Base-by-base conservation (phyloP, 2,329 filamentous ascomycete species). In the Paraphaeosphaeria sporulosa region DNA sequence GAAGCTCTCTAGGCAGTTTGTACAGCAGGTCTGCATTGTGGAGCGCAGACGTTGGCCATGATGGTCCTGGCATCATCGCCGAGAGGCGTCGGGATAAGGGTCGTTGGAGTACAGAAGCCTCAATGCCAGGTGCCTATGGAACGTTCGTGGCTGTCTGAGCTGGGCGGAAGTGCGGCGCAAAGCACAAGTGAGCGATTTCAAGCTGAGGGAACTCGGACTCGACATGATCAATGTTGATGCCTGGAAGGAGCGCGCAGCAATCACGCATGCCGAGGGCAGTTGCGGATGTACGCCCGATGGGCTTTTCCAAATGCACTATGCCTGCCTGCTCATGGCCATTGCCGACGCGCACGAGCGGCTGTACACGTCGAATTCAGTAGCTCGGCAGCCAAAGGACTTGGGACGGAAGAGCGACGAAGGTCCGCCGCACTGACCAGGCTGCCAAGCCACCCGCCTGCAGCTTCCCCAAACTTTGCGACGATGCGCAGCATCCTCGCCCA, bases 401-500 rank as follows among this genome's bases (percentile, higher is more conserved):
- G 5, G 6, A 27, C 27, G 47, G 27, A 34, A 30, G 27, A 8
- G 46, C 25, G 46, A 34, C 34, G 46, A 34, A 49, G 9, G 5
- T 49, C 47, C 23, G 12, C 25, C 10, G 62, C 64, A 68, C 64
- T 34, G 62, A 58, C 62, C 66, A 52, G 13, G 3, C 1, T 30
- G 61, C 58, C 61, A 61, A 65, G 63, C 17, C 25, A 44, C 49
- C 19, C 42, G 46, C 46, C 34, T 55, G 47, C 49, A 40, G 48
- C 62, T 62, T 60, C 59, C 55, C 51, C 42, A 44, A 64, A 66
- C 64, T 61, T 64, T 68, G 66, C 56, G 13, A 40, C 49, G 50
- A 55, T 55, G 21, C 58, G 34, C 57, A 56, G 38, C 23, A 6
- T 32, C 53, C 61, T 60, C 65, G 9, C 51, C 48, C 55, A 50